Conservation (phyloP, 2,329 filamentous ascomycete genomes). For the Epichloe uncinata region DNA sequence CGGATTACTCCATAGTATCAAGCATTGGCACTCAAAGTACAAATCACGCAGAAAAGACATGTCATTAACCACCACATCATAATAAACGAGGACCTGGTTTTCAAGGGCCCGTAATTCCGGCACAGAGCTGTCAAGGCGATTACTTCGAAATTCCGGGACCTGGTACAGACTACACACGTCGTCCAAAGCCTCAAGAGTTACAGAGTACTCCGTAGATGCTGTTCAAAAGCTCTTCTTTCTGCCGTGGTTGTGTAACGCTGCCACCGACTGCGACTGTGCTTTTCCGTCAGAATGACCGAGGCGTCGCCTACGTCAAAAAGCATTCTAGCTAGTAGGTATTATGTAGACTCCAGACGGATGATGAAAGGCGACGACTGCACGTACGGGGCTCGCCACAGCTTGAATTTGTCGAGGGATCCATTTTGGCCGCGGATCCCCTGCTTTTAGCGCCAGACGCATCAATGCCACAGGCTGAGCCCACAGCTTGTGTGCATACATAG, state of each 20-base stretch:
- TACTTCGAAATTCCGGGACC: not conserved
- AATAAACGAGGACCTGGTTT: not conserved
- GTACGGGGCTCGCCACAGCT: no score
- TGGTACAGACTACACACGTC: no score
- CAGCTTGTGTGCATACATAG: not conserved
- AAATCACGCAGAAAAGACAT: no score
- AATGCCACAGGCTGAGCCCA: constrained; percentile 12
- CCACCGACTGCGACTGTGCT: not conserved
- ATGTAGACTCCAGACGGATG: no score
- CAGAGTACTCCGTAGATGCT: not conserved
- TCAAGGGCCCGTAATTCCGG: no score
- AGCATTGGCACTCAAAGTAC: no score
- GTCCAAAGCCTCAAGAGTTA: no score
- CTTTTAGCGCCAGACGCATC: constrained; percentile 15
- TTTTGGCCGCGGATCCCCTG: constrained; percentile 2
- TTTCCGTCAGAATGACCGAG: not conserved
- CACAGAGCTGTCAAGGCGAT: no score
- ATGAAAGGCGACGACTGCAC: no score
- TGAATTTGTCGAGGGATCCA: not conserved
- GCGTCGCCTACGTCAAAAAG: not conserved
- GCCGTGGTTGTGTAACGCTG: not conserved
- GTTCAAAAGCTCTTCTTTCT: not conserved
- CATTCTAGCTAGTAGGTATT: not conserved
- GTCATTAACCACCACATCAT: not conserved
- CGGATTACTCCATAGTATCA: no score